phyloP scores from a whole-genome alignment of 2,329 filamentous ascomycete genomes.

The Hortaea sp. region DNA sequence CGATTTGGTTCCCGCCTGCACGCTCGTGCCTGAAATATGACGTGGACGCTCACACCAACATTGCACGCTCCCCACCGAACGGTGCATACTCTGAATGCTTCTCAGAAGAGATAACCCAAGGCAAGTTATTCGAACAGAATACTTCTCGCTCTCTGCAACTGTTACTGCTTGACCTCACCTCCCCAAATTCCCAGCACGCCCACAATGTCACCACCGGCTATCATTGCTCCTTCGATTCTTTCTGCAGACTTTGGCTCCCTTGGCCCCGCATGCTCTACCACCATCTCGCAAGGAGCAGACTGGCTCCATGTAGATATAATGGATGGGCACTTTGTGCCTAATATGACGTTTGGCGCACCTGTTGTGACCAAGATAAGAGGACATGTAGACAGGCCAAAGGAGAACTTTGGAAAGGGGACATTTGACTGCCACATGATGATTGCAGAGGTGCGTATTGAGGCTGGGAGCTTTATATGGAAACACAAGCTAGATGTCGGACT shows the following conservation, averaged over 20 bases:
- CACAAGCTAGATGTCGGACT: conserved; percentile 6
- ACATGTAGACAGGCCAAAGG: conserved; percentile 67
- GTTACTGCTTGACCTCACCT: too few relatives aligned
- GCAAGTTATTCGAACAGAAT: too few relatives aligned
- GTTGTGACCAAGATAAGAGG: conserved; percentile 89
- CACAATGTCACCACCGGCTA: conserved; percentile 76
- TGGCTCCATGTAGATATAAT: conserved; percentile 96
- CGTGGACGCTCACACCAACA: too few relatives aligned
- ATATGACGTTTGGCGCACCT: conserved; percentile 92
- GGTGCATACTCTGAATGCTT: too few relatives aligned
- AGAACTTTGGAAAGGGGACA: conserved; percentile 68
- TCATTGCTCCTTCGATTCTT: conserved; percentile 96
- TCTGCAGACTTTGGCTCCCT: conserved; percentile 90
- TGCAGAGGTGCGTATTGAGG: conserved; percentile 59
- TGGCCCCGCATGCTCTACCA: conserved; percentile 74
- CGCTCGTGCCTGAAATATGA: too few relatives aligned
- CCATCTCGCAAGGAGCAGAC: conserved; percentile 78
- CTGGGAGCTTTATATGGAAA: not conserved
- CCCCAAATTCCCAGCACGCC: not conserved
- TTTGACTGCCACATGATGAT: conserved; percentile 99
- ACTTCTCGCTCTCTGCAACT: too few relatives aligned
- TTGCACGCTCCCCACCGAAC: too few relatives aligned
- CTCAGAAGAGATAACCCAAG: too few relatives aligned
- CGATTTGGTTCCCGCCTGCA: too few relatives aligned
- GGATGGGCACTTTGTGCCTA: conserved; percentile 98